These are phyloP conservation scores for Polygonum aviculare DNA, from an alignment of 148 eudicot genomes.

Conservation along the genomic window DNA sequence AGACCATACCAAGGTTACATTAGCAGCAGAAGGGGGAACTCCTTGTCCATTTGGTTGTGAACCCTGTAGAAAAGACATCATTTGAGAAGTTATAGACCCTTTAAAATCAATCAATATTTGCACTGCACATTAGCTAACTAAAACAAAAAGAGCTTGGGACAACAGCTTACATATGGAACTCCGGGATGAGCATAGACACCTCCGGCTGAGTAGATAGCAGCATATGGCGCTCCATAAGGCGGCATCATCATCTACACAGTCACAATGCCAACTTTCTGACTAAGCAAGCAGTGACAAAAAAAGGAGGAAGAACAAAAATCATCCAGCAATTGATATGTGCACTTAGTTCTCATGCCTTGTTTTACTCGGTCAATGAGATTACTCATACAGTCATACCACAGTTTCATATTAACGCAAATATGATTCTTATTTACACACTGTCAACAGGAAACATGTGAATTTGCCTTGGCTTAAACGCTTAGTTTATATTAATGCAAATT, in stretches of 20 bases:
- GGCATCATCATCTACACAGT: conserved; percentile 70
- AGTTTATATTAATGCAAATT: not conserved
- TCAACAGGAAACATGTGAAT: not conserved
- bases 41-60: conserved; percentile 27
- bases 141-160: not conserved
- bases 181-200: conserved; percentile 91
- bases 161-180: conserved; percentile 59
- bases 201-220: conserved; percentile 84
- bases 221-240: conserved; percentile 88
- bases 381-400: not conserved
- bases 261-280: conserved; percentile 8
- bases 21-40: conserved; percentile 19
- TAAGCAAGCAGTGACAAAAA: not conserved
- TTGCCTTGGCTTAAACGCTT: no score
- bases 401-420: not conserved
- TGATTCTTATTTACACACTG: not conserved
- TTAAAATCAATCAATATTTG: not conserved
- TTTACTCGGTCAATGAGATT: not conserved
- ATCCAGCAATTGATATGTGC: not conserved
- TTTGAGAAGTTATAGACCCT: not conserved
- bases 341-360: not conserved
- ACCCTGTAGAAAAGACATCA: conserved; percentile 12
- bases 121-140: not conserved
- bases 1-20: conserved; percentile 19
- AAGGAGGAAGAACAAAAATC: not conserved